phyloP scores from a whole-genome alignment of 2,329 filamentous ascomycete genomes.

The Colletotrichum theobromicola region DNA sequence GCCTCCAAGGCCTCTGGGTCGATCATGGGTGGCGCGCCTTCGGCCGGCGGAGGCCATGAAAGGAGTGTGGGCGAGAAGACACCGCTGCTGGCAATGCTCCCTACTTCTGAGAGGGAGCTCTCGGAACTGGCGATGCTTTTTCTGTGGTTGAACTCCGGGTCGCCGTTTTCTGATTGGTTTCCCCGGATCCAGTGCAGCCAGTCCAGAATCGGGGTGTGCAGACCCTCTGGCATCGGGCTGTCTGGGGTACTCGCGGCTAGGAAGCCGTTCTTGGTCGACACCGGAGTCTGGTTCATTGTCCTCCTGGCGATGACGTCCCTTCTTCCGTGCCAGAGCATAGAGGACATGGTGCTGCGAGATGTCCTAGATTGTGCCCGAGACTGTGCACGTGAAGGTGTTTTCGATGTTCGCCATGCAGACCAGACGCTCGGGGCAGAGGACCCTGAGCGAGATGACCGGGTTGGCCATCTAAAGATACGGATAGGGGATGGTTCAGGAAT shows the following conservation, averaged over 20 bases:
- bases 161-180: not conserved
- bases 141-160: constrained; percentile 13
- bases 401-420: not conserved
- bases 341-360: constrained; percentile 14
- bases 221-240: not conserved
- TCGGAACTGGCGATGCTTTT: constrained; percentile 10
- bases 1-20: not conserved
- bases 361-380: not conserved
- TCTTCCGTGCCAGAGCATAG: constrained; percentile 18
- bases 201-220: constrained; percentile 9
- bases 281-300: not conserved
- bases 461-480: constrained; percentile 20
- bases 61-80: constrained; percentile 9
- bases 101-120: not conserved
- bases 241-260: not conserved
- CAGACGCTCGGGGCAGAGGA: not conserved
- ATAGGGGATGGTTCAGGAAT: constrained; percentile 14
- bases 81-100: constrained; percentile 8
- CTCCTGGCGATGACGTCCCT: constrained; percentile 5
- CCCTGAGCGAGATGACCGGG: constrained; percentile 6
- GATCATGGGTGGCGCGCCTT: not conserved
- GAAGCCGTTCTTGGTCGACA: not conserved
- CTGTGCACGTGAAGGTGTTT: not conserved
- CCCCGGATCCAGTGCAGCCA: constrained; percentile 11
- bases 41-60: not conserved